Percentiles rank a stretch among this genome's conserved stretches.
phyloP scores from a whole-genome alignment of 345 rosid species.

The Limnanthes douglasii region DNA sequence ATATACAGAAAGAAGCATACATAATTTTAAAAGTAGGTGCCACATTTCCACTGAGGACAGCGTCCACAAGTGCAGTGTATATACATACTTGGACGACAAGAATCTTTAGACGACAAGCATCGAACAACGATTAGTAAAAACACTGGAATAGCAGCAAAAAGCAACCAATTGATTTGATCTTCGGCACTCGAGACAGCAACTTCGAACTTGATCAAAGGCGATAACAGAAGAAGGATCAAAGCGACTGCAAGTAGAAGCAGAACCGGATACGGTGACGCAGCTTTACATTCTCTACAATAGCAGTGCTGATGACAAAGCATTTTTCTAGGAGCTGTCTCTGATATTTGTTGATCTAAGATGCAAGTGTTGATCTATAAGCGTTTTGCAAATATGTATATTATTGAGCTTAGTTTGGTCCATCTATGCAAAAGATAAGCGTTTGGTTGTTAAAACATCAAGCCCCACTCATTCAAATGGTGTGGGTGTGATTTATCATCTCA shows the following conservation, averaged over 20 bases:
- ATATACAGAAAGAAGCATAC: too few relatives aligned
- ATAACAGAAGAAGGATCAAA: slow-evolving; percentile 18
- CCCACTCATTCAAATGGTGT: not conserved
- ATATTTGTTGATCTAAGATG: too few relatives aligned
- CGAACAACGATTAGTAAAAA: slow-evolving; percentile 16
- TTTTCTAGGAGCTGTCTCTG: too few relatives aligned
- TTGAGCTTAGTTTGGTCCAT: too few relatives aligned
- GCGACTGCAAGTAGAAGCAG: slow-evolving; percentile 29
- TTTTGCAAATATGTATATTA: too few relatives aligned
- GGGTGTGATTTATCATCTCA: too few relatives aligned
- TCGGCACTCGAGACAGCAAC: slow-evolving; percentile 11
- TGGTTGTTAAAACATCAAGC: slow-evolving; percentile 1
- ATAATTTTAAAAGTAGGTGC: too few relatives aligned
- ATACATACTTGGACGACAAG: slow-evolving; percentile 8
- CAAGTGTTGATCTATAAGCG: too few relatives aligned
- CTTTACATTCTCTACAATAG: slow-evolving; percentile 23
- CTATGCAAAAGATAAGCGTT: not conserved
- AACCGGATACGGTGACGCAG: slow-evolving; percentile 21
- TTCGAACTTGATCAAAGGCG: slow-evolving; percentile 23
- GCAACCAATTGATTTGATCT: slow-evolving; percentile 22
- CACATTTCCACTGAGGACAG: slow-evolving; percentile 13
- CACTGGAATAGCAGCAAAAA: slow-evolving; percentile 16
- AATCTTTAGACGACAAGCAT: slow-evolving; percentile 17
- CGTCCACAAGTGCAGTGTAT: slow-evolving; percentile 21
- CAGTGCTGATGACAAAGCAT: too few relatives aligned